phyloP scores from a whole-genome alignment of 768 basidiomycete genomes.

The Lactarius indigo region DNA sequence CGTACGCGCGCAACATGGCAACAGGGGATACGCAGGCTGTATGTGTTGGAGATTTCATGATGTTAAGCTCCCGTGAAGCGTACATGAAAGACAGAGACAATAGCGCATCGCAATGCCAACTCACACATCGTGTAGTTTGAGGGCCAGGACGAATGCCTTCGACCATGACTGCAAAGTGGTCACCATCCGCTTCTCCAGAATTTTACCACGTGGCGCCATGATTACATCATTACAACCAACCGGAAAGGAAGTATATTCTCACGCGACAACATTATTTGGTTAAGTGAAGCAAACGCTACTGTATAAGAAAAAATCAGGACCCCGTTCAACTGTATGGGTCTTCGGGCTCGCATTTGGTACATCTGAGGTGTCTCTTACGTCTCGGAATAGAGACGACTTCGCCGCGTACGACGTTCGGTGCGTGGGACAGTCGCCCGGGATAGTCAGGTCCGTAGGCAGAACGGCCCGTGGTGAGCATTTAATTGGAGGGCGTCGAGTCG shows the following conservation, averaged over 20 bases:
- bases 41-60: no score
- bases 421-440: no score
- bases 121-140: neutral
- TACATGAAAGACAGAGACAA: neutral
- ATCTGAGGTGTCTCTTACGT: neutral
- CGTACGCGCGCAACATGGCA: neutral
- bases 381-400: neutral
- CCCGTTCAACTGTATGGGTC: neutral
- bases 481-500: neutral
- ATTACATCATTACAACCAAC: neutral
- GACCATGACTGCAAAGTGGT: neutral
- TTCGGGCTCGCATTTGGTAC: neutral
- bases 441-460: neutral
- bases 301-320: neutral
- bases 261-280: neutral
- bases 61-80: neutral
- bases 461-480: neutral
- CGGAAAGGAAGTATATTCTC: neutral
- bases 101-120: neutral
- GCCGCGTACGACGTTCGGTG: neutral
- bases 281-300: neutral
- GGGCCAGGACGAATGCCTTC: no score
- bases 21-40: neutral
- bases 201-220: neutral
- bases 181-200: neutral